phyloP scores from a whole-genome alignment of 179 eudicot species.

The Sideroxylon spinosum region DNA sequence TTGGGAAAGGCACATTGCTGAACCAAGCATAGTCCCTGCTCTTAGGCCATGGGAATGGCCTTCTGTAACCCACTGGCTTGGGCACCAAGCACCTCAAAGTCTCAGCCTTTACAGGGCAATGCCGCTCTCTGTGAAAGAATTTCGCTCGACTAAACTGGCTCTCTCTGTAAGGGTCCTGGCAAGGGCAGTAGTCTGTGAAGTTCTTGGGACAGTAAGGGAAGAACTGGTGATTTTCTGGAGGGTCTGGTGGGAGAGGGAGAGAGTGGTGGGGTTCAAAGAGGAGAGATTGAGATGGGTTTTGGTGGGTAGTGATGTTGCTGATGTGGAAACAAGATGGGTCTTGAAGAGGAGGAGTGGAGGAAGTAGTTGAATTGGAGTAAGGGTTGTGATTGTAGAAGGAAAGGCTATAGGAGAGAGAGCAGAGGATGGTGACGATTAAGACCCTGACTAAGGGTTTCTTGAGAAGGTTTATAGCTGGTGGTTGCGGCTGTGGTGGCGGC shows the following conservation, averaged over 20 bases:
- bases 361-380: not conserved
- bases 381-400: constrained; percentile 24
- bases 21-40: constrained; percentile 54
- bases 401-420: constrained; percentile 35
- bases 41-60: constrained; percentile 50
- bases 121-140: constrained; percentile 45
- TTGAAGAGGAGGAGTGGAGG: constrained; percentile 15
- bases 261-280: constrained; percentile 22
- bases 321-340: constrained; percentile 13
- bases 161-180: constrained; percentile 39
- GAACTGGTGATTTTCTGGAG: constrained; percentile 1
- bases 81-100: constrained; percentile 42
- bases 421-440: constrained; percentile 25
- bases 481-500: not conserved
- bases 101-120: constrained; percentile 39
- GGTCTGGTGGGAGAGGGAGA: constrained; percentile 21
- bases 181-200: constrained; percentile 57
- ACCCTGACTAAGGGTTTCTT: constrained; percentile 18
- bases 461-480: constrained; percentile 16
- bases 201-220: constrained; percentile 37
- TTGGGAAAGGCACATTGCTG: constrained; percentile 44
- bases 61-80: constrained; percentile 35
- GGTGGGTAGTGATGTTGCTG: constrained; percentile 11
- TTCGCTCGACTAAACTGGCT: constrained; percentile 17
- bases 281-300: constrained; percentile 13